A percentile compares a stretch with the other conserved stretches of the same genome.
Evolutionary conservation across 305 asterid species (phyloP).

Genomic region (Fraxinus greggii): DNA sequence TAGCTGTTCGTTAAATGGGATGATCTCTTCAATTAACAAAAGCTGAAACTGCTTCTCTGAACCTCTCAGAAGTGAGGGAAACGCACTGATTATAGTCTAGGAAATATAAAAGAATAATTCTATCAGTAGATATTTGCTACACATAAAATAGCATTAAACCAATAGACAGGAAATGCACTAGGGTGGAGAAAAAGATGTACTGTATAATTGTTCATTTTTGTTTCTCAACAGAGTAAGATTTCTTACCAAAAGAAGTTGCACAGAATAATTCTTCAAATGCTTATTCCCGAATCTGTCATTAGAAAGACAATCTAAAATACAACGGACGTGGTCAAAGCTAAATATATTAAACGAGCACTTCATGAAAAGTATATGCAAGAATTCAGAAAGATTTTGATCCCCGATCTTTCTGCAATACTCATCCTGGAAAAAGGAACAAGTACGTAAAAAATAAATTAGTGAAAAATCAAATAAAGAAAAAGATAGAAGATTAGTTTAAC

Average conservation of each 20-base stretch:
- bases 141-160: neutral
- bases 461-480: constrained; percentile 15
- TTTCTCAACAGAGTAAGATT: constrained; percentile 19
- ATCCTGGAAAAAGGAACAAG: constrained; percentile 51
- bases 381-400: constrained; percentile 49
- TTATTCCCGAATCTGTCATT: constrained; percentile 41
- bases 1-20: constrained; percentile 66
- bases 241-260: constrained; percentile 80
- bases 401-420: constrained; percentile 46
- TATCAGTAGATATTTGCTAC: neutral
- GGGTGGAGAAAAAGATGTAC: constrained; percentile 1
- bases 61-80: constrained; percentile 77
- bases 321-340: constrained; percentile 56
- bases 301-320: constrained; percentile 54
- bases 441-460: constrained; percentile 10
- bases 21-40: constrained; percentile 50
- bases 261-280: constrained; percentile 45
- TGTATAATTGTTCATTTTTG: constrained; percentile 3
- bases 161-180: constrained; percentile 13
- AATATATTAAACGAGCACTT: constrained; percentile 71
- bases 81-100: constrained; percentile 65
- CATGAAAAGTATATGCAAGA: constrained; percentile 50
- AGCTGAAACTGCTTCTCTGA: constrained; percentile 55
- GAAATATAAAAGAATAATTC: constrained; percentile 21
- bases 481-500: constrained; percentile 7